phyloP scores from a whole-genome alignment of 2,329 filamentous ascomycete genomes.

The Ampelomyces quisqualis region DNA sequence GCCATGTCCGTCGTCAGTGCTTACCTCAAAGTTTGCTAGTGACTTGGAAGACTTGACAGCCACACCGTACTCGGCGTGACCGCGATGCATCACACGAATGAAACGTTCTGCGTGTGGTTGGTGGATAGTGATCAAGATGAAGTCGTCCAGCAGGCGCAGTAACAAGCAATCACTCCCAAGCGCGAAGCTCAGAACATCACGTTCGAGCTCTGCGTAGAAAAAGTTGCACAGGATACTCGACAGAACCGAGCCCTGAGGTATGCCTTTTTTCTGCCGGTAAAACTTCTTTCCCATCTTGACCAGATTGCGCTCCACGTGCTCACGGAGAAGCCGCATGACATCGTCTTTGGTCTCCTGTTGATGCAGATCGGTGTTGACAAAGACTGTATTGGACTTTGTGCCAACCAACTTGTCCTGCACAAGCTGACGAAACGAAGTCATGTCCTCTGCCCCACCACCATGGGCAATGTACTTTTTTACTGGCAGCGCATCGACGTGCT shows the following conservation, averaged over 20 bases:
- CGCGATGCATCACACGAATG: constrained; percentile 75
- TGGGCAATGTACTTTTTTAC: constrained; percentile 46
- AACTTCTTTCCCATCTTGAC: constrained; percentile 86
- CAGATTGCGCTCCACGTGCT: constrained; percentile 83
- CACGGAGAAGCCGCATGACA: constrained; percentile 68
- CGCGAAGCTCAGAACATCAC: constrained; percentile 67
- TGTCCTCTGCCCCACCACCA: constrained; percentile 34
- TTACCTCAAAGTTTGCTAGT: constrained; percentile 76
- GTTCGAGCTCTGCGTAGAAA: constrained; percentile 89
- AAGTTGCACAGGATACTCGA: constrained; percentile 90
- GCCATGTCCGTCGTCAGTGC: constrained; percentile 53
- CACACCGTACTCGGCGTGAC: constrained; percentile 78
- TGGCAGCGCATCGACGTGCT: constrained; percentile 34
- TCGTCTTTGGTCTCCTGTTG: constrained; percentile 58
- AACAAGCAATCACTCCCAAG: constrained; percentile 62
- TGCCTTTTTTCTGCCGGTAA: constrained; percentile 84
- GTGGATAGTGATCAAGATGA: constrained; percentile 79
- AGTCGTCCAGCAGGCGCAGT: constrained; percentile 86
- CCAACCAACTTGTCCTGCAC: constrained; percentile 33
- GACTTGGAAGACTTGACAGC: constrained; percentile 75
- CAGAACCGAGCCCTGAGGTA: constrained; percentile 88
- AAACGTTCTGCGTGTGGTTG: constrained; percentile 68
- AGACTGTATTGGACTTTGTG: constrained; percentile 64
- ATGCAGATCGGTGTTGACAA: constrained; percentile 68
- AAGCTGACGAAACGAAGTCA: constrained; percentile 36